Conservation (phyloP, 352 stramenopile genomes). For the Phytopythium vexans region DNA sequence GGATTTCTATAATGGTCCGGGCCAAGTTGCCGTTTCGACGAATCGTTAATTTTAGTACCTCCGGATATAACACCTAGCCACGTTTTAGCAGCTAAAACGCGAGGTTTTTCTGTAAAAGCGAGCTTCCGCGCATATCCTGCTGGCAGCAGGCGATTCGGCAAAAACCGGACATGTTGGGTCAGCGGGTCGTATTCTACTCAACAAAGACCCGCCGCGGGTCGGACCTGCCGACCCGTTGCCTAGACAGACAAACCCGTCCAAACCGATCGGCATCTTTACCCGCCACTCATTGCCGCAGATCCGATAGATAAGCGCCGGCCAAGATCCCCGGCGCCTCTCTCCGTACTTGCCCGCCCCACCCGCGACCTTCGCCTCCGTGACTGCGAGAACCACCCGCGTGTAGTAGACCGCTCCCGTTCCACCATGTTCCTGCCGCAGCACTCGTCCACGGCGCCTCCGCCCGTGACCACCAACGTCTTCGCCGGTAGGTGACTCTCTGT, state of each 20-base stretch:
- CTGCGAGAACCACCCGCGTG: neutral
- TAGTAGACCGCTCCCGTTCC: neutral
- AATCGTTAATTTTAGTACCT: too few species aligned
- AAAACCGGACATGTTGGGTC: neutral
- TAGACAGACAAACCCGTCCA: neutral
- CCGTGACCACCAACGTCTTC: constrained; percentile 37
- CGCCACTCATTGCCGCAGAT: too few species aligned
- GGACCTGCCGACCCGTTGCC: neutral
- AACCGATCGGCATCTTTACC: too few species aligned
- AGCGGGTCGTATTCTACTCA: neutral
- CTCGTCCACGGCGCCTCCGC: constrained; percentile 8
- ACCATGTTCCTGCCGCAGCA: neutral
- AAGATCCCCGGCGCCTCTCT: too few species aligned
- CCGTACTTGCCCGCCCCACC: too few species aligned
- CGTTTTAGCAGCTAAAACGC: neutral
- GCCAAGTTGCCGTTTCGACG: too few species aligned
- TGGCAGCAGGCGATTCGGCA: constrained; percentile 1
- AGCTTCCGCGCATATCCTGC: neutral
- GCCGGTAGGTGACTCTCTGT: constrained; percentile 6
- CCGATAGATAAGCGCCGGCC: too few species aligned
- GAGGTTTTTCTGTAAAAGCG: neutral
- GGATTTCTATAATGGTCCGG: too few species aligned
- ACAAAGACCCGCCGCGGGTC: neutral
- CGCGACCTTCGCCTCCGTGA: neutral
- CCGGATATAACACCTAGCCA: neutral